Base-by-base conservation (phyloP, 352 stramenopile species). In the Pythium sukuiense region DNA sequence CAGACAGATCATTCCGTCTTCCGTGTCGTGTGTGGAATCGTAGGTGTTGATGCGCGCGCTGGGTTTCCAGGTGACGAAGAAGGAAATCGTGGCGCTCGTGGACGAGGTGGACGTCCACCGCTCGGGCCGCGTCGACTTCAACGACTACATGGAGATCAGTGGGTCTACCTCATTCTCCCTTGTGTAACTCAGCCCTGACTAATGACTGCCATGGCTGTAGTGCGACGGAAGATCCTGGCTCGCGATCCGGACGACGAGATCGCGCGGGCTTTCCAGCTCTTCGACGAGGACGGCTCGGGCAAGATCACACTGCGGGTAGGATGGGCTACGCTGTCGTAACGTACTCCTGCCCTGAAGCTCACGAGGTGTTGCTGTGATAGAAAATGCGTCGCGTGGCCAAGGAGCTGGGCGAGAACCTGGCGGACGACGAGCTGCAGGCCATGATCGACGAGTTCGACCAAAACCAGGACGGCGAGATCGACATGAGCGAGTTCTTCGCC, bases 371-470 rank as follows among this genome's bases (percentile, higher is more conserved):
- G n/a, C 52, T 50, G 18, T 24, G 3, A 7, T 55, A 96, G 79
- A 97, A 98, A 87, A 92, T 98, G 84, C 77, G 90, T n/a, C 77
- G 86, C 16, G 88, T 98, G 41, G 87, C 92, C 4, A 92, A 95
- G 63, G 94, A 98, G 67, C 79, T 98, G 48, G 94, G 94, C 32
- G 94, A 98, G 69, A 94, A 92, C 63, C 79, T 98, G 9, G 81
- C 75, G n/a, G 93, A 98, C 61, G 88, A 97, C 56, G 93, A 98
- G 73, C 71, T 95, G 3, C 69, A 97, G 77, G 92, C 90, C 4
- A 98, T 98, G 94, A 98, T 98, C 61, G 92, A 98, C 55, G 92
- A 98, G 76, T 98, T 98, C 55, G 93, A 98, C 63, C 79, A 95
- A 53, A 94, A 98, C 67, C 85, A 97, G 62, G 92, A 98, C 70